Percentiles rank a stretch among this genome's conserved stretches.
Evolutionary conservation across 1,139 yeast species (phyloP).

Genomic region (Yarrowia galli): DNA sequence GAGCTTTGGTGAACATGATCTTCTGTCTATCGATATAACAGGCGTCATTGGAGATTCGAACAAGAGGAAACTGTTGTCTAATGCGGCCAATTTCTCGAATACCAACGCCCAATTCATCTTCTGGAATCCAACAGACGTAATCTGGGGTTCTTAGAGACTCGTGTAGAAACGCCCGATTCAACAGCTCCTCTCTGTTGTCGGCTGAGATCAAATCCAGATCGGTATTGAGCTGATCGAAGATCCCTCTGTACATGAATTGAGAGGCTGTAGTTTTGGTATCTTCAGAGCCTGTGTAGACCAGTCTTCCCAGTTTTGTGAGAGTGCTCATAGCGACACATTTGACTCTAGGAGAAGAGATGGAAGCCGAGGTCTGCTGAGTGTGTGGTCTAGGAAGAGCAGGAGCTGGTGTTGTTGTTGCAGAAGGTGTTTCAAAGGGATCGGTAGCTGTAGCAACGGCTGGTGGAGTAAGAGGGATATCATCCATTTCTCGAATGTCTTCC

Average conservation of each 20-base stretch:
- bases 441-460: not conserved
- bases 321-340: constrained; percentile 4
- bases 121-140: constrained; percentile 33
- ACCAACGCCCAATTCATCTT: constrained; percentile 15
- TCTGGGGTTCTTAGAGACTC: constrained; percentile 31
- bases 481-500: constrained; percentile 2
- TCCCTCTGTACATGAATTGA: constrained; percentile 23
- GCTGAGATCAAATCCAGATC: constrained; percentile 16
- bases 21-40: constrained; percentile 14
- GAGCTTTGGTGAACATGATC: constrained; percentile 33
- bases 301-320: constrained; percentile 12
- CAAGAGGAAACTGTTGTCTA: constrained; percentile 20
- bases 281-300: constrained; percentile 24
- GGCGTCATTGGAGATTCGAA: constrained; percentile 14
- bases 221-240: constrained; percentile 29
- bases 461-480: constrained; percentile 13
- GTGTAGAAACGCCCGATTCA: constrained; percentile 23
- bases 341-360: constrained; percentile 16
- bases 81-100: constrained; percentile 21
- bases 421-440: constrained; percentile 10
- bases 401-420: no score
- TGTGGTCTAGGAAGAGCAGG: not conserved
- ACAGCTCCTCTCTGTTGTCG: constrained; percentile 9
- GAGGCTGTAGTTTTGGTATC: constrained; percentile 11
- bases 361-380: not conserved